Conservation (phyloP, 768 basidiomycete genomes). For the Scleroderma bovista region DNA sequence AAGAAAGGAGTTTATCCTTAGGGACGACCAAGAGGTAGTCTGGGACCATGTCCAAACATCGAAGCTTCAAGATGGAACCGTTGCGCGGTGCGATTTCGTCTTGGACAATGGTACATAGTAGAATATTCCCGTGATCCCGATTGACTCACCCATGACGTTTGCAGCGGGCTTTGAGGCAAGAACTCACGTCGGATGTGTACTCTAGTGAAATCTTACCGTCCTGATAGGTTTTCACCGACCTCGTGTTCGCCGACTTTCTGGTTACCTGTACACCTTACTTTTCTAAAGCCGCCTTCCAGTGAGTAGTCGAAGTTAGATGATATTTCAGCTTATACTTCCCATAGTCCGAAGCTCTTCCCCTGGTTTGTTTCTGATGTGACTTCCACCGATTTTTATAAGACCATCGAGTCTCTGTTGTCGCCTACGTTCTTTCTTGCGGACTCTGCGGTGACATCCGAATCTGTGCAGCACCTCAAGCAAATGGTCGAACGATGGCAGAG, state of each 20-base stretch:
- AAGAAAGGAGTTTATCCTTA: slow-evolving; percentile 74
- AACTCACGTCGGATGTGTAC: too few relatives aligned
- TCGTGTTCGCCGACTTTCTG: slow-evolving; percentile 90
- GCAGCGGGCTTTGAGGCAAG: slow-evolving; percentile 86
- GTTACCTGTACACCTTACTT: slow-evolving; percentile 85
- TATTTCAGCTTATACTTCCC: slow-evolving; percentile 9
- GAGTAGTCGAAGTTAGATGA: slow-evolving; percentile 18
- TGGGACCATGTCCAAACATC: slow-evolving; percentile 69
- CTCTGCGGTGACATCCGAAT: slow-evolving; percentile 14
- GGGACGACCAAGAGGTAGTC: slow-evolving; percentile 69
- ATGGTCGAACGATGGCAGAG: slow-evolving; percentile 69
- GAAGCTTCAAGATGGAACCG: slow-evolving; percentile 30
- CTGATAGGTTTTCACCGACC: slow-evolving; percentile 79
- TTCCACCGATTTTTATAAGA: slow-evolving; percentile 70
- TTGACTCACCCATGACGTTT: slow-evolving; percentile 1
- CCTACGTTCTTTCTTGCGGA: slow-evolving; percentile 48
- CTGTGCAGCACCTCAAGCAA: slow-evolving; percentile 40
- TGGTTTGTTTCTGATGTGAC: slow-evolving; percentile 98
- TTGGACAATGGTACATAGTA: slow-evolving; percentile 76
- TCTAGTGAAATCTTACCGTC: too few relatives aligned
- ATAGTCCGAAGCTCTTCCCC: slow-evolving; percentile 86
- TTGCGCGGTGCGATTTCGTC: slow-evolving; percentile 68
- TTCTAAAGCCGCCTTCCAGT: slow-evolving; percentile 87
- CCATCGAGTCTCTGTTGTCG: slow-evolving; percentile 52
- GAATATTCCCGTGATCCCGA: neutral